Evolutionary conservation across 495 filamentous ascomycete species (phyloP), one percentile per base, ranked within the genome.

Genomic region (Parathielavia appendiculata): DNA sequence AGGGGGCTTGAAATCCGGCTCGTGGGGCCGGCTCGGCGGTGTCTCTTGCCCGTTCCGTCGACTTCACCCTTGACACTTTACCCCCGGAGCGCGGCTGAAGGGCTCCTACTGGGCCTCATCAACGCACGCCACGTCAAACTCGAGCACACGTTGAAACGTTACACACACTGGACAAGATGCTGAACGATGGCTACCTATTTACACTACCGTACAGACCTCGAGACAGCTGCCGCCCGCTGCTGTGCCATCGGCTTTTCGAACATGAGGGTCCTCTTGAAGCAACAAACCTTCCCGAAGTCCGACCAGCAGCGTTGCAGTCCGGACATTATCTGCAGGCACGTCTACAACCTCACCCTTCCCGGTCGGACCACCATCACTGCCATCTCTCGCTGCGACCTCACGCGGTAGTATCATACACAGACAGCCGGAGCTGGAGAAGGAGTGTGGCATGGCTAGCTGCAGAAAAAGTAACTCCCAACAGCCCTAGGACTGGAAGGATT

Each of bases 61-160:
- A 34, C 38, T 34, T 19, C 51, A 32, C 1, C 7, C 49, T 32
- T 9, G 2, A 12, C 14, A 14, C 5, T 16, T 17, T 8, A n/a
- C 13, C 17, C 26, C 35, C 50, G 20, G 19, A 12, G 9, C 23
- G 35, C 14, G 13, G 35, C 23, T 36, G 17, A 52, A 34, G 35
- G 6, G 30, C 38, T n/a, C n/a, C n/a, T n/a, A n/a, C n/a, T 53
- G 51, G 43, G 38, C 38, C 38, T 53, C 51, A 14, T 53, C 51
- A 14, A 43, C 13, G 36, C 34, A 20, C 36, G 8, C 17, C n/a
- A 36, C 34, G 39, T 52, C 48, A 35, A 12, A 17, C 26, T 40
- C 30, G 32, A 12, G 32, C 9, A 22, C 26, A 6, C 5, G 14
- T n/a, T 26, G 32, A 26, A 23, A 49, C 13, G 46, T 49, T 20